Percentiles rank a stretch among this genome's conserved stretches.
Conservation (phyloP, 2,329 filamentous ascomycete genomes). For the Monosporascus sp. region DNA sequence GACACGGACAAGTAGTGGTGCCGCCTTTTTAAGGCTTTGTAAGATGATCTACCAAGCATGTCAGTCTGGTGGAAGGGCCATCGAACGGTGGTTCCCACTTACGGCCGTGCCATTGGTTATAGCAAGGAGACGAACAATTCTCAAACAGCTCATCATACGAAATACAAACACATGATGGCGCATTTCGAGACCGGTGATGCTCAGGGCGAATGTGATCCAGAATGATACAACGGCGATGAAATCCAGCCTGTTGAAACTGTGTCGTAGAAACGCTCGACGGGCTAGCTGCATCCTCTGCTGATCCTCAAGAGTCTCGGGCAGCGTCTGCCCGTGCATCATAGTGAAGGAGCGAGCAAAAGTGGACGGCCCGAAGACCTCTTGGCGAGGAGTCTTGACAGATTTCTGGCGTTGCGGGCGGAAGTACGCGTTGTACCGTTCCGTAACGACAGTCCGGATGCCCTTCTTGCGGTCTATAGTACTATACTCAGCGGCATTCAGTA, state of each 20-base stretch:
- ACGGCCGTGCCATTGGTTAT: conserved; percentile 91
- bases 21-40: conserved; percentile 90
- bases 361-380: conserved; percentile 45
- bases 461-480: conserved; percentile 79
- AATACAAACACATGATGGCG: conserved; percentile 78
- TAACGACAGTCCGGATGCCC: conserved; percentile 67
- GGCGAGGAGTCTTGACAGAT: conserved; percentile 52
- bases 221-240: conserved; percentile 93
- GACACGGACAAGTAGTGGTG: conserved; percentile 84
- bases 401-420: conserved; percentile 77
- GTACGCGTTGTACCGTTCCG: conserved; percentile 69
- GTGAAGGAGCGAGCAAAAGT: conserved; percentile 76
- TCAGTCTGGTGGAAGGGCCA: conserved; percentile 12
- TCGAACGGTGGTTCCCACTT: conserved; percentile 30
- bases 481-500: conserved; percentile 87
- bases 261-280: conserved; percentile 83
- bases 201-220: conserved; percentile 82
- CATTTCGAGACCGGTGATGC: conserved; percentile 63
- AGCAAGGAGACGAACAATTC: conserved; percentile 84
- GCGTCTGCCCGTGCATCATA: conserved; percentile 59
- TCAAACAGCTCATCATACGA: conserved; percentile 91
- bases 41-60: conserved; percentile 66
- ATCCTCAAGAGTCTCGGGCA: conserved; percentile 61
- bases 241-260: conserved; percentile 93
- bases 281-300: conserved; percentile 82